Percentiles rank a stretch among this genome's conserved stretches.
Conservation (phyloP, 2,329 filamentous ascomycete genomes). For the Thelonectria olida region DNA sequence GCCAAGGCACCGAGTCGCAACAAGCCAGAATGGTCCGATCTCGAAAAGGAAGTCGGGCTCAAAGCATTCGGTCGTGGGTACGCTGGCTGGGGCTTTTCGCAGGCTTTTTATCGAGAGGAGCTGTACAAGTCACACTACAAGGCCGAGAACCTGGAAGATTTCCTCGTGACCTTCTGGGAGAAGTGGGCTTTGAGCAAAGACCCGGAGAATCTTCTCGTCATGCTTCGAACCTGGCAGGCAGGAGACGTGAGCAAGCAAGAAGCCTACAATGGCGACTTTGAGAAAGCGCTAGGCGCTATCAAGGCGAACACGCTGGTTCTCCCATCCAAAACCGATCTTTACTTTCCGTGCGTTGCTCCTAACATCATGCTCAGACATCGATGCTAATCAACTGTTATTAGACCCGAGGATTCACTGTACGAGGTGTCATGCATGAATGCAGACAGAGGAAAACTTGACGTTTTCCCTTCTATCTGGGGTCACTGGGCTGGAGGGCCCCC, state of each 20-base stretch:
- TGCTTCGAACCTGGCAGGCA: slow-evolving; percentile 83
- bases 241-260: slow-evolving; percentile 75
- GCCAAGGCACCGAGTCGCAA: slow-evolving; percentile 30
- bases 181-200: slow-evolving; percentile 77
- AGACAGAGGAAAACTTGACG: slow-evolving; percentile 45
- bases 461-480: slow-evolving; percentile 54
- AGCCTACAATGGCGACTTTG: slow-evolving; percentile 74
- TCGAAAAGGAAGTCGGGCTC: slow-evolving; percentile 54
- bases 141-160: slow-evolving; percentile 75
- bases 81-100: slow-evolving; percentile 83
- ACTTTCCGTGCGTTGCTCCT: slow-evolving; percentile 66
- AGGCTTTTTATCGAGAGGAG: slow-evolving; percentile 79
- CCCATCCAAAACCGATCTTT: slow-evolving; percentile 78
- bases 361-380: background rate
- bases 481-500: slow-evolving; percentile 74
- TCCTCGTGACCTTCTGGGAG: slow-evolving; percentile 81
- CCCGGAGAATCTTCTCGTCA: slow-evolving; percentile 77
- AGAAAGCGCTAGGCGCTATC: slow-evolving; percentile 72
- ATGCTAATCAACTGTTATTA: slow-evolving; percentile 3
- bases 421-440: slow-evolving; percentile 66
- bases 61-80: slow-evolving; percentile 81
- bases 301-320: slow-evolving; percentile 78
- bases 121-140: slow-evolving; percentile 72
- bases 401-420: slow-evolving; percentile 78
- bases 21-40: slow-evolving; percentile 50